These are phyloP conservation scores for Biancaea sappan DNA, from an alignment of 306 rosid genomes.

Conservation along the genomic window DNA sequence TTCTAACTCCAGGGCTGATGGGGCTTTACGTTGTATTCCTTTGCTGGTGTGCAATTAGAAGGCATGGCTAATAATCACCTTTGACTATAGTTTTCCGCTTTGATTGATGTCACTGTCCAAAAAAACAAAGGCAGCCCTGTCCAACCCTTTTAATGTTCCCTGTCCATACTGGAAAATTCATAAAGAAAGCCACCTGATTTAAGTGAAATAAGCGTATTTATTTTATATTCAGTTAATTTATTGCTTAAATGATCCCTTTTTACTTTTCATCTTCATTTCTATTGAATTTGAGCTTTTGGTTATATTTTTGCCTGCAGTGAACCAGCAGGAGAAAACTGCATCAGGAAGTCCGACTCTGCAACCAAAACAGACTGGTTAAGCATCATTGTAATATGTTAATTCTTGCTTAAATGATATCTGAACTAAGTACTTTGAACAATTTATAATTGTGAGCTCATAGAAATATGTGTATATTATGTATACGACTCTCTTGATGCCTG, in stretches of 20 bases:
- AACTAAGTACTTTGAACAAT: slow-evolving; percentile 13
- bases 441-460: slow-evolving; percentile 4
- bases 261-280: slow-evolving; percentile 13
- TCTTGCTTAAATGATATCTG: slow-evolving; percentile 20
- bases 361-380: slow-evolving; percentile 89
- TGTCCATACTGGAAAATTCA: not conserved
- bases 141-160: not conserved
- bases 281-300: slow-evolving; percentile 19
- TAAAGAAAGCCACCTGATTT: slow-evolving; percentile 2
- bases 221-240: slow-evolving; percentile 1
- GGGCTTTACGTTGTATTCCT: slow-evolving; percentile 94
- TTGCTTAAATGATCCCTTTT: slow-evolving; percentile 26
- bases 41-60: slow-evolving; percentile 98
- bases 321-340: slow-evolving; percentile 81
- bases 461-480: not conserved
- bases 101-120: slow-evolving; percentile 9
- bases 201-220: not conserved
- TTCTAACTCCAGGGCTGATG: slow-evolving; percentile 93
- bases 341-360: slow-evolving; percentile 60
- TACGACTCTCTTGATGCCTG: not conserved
- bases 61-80: slow-evolving; percentile 51
- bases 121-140: slow-evolving; percentile 11
- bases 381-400: slow-evolving; percentile 64
- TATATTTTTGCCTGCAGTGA: slow-evolving; percentile 57
- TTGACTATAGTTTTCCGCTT: slow-evolving; percentile 11